Percentiles rank a stretch among this genome's conserved stretches.
Conservation (phyloP, 73 alveolate genomes). For the Paraurostyla sp. region DNA sequence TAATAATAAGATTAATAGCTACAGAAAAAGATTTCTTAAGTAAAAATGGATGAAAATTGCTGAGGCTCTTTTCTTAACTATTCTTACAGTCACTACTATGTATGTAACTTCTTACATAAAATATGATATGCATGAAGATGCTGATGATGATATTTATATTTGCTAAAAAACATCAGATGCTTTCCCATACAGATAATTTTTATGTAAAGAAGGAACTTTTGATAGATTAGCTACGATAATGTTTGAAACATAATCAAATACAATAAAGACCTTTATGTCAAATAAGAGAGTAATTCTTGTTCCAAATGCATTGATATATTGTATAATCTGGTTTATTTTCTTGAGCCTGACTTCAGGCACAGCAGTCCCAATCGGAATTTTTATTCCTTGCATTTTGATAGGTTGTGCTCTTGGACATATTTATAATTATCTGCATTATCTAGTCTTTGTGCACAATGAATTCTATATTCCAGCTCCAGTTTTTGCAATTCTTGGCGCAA, state of each 20-base stretch:
- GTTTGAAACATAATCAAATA: slow-evolving; percentile 29
- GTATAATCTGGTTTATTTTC: slow-evolving; percentile 42
- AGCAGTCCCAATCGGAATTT: slow-evolving; percentile 84
- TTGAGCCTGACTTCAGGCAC: slow-evolving; percentile 70
- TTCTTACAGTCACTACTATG: slow-evolving; percentile 34
- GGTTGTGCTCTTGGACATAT: slow-evolving; percentile 56
- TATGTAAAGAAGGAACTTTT: slow-evolving; percentile 53
- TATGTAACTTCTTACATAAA: neutral
- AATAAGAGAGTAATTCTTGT: slow-evolving; percentile 15
- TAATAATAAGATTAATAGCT: neutral
- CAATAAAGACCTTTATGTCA: slow-evolving; percentile 58
- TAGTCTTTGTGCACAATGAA: neutral
- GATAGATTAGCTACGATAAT: slow-evolving; percentile 64
- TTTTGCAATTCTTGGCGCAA: slow-evolving; percentile 80
- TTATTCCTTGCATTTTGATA: slow-evolving; percentile 73
- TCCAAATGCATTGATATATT: slow-evolving; percentile 3
- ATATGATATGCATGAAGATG: neutral
- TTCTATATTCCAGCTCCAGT: slow-evolving; percentile 54
- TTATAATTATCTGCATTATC: neutral
- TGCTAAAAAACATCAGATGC: neutral
- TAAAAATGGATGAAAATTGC: slow-evolving; percentile 17
- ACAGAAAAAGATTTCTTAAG: slow-evolving; percentile 62
- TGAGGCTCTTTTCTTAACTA: slow-evolving; percentile 27
- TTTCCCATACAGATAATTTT: slow-evolving; percentile 29
- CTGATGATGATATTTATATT: neutral